These are phyloP conservation scores for Dalbergia cochinchinensis DNA, from an alignment of 306 rosid species.

Conservation along the genomic window DNA sequence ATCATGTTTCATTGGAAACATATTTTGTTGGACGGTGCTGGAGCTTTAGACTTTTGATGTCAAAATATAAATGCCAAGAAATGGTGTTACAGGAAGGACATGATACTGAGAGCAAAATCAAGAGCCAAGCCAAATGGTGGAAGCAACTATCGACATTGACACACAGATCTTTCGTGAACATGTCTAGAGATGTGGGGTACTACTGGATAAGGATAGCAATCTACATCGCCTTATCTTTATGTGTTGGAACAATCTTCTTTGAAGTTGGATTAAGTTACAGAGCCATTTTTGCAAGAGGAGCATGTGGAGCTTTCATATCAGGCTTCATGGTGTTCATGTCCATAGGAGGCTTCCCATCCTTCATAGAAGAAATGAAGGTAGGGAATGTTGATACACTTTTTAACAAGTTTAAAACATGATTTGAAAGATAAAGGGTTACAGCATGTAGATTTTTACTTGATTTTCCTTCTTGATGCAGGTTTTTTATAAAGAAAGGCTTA, in stretches of 20 bases:
- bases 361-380: slow-evolving; percentile 96
- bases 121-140: slow-evolving; percentile 77
- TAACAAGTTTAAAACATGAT: neutral
- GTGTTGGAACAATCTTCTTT: slow-evolving; percentile 76
- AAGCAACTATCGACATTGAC: slow-evolving; percentile 85
- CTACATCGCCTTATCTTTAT: slow-evolving; percentile 70
- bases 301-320: slow-evolving; percentile 85
- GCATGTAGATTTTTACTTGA: neutral
- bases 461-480: slow-evolving; percentile 57
- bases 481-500: slow-evolving; percentile 75
- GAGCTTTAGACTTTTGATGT: neutral
- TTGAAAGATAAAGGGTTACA: neutral
- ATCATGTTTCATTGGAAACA: neutral
- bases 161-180: slow-evolving; percentile 78
- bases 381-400: neutral
- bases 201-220: slow-evolving; percentile 85
- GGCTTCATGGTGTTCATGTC: slow-evolving; percentile 98
- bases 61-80: slow-evolving; percentile 2
- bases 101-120: slow-evolving; percentile 51
- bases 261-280: slow-evolving; percentile 67
- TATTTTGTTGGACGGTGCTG: slow-evolving; percentile 5
- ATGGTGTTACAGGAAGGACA: slow-evolving; percentile 59
- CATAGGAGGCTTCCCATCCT: slow-evolving; percentile 95
- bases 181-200: slow-evolving; percentile 89
- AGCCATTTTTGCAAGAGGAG: slow-evolving; percentile 83